Evolutionary conservation across 441 rosid genomes (phyloP).

Genomic region (Metrosideros polymorpha): DNA sequence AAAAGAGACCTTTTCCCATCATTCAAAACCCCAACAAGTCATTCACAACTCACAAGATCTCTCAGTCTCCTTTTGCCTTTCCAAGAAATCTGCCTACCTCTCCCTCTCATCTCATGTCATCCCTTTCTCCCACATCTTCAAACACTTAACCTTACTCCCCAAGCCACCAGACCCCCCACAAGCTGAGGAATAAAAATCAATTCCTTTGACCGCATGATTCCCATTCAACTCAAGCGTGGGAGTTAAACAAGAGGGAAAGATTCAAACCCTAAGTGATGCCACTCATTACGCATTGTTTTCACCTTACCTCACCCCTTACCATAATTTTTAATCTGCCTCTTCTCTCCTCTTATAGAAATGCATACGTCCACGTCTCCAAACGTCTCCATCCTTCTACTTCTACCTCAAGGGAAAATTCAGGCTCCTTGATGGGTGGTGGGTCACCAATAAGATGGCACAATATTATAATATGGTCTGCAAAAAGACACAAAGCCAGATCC

Average conservation of each 20-base stretch:
- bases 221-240: background rate
- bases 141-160: background rate
- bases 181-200: background rate
- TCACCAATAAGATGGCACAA: background rate
- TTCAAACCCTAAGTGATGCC: background rate
- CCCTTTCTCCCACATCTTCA: background rate
- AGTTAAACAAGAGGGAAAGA: background rate
- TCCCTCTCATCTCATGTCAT: background rate
- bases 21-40: background rate
- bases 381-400: background rate
- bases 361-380: background rate
- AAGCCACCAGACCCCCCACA: background rate
- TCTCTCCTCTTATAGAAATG: background rate
- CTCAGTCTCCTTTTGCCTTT: background rate
- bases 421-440: background rate
- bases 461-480: background rate
- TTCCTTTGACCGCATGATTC: background rate
- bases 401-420: background rate
- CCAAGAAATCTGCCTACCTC: background rate
- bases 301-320: background rate
- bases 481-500: background rate
- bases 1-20: background rate
- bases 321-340: background rate
- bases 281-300: background rate
- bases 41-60: background rate